Evolutionary conservation across 306 rosid species (phyloP).

Genomic region (Medicago truncatula): DNA sequence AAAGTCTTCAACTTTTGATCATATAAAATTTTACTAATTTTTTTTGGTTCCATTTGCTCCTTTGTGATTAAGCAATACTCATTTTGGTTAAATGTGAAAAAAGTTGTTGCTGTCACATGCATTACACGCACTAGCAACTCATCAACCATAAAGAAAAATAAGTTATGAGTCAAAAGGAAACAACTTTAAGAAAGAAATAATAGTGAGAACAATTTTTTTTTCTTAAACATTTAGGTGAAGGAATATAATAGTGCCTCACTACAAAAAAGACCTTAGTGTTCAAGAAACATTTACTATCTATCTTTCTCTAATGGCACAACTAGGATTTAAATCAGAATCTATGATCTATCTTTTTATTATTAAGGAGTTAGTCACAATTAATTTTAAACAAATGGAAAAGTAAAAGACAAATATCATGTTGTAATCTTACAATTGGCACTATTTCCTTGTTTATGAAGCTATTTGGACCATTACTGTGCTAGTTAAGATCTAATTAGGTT

Average conservation of each 20-base stretch:
- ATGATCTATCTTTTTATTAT: too few species aligned
- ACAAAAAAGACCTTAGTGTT: too few species aligned
- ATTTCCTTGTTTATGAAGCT: constrained; percentile 36
- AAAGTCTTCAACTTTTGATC: constrained; percentile 36
- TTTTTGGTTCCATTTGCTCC: constrained; percentile 1
- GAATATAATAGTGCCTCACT: too few species aligned
- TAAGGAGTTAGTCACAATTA: not conserved
- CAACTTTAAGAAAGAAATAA: constrained; percentile 33
- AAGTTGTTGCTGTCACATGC: constrained; percentile 38
- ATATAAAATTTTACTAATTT: not conserved
- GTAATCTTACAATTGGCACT: not conserved
- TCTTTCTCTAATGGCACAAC: too few species aligned
- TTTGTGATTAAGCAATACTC: constrained; percentile 38
- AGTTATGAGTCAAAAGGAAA: constrained; percentile 15
- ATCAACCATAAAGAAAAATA: constrained; percentile 35
- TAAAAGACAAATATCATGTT: not conserved
- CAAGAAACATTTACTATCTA: too few species aligned
- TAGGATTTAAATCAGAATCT: too few species aligned
- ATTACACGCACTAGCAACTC: constrained; percentile 28
- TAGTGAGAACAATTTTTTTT: not conserved
- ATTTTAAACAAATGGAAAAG: constrained; percentile 15
- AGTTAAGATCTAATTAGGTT: not conserved
- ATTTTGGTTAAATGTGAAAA: constrained; percentile 6
- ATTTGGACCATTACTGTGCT: not conserved
- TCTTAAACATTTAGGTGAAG: too few species aligned